phyloP scores from a whole-genome alignment of 192 early-diverging fungal species.

The Rhizophagus clarus region DNA sequence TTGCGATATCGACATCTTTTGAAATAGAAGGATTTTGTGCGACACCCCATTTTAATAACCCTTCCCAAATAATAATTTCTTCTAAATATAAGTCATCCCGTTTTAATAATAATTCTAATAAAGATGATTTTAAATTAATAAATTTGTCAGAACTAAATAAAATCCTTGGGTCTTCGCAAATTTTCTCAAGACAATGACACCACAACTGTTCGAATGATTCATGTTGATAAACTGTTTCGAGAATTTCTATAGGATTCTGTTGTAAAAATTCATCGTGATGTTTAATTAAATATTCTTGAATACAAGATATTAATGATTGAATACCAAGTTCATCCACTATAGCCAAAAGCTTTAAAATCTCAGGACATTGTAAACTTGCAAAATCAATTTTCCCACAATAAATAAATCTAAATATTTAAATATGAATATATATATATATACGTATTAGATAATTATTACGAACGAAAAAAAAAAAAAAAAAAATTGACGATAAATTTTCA shows the following conservation, averaged over 20 bases:
- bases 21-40: not conserved
- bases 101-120: not conserved
- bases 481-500: too few species aligned
- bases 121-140: not conserved
- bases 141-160: conserved; percentile 1
- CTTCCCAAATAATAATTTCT: not conserved
- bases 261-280: not conserved
- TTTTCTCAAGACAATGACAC: not conserved
- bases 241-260: not conserved
- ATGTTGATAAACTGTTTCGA: not conserved
- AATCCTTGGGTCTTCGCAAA: not conserved
- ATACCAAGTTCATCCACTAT: not conserved
- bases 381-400: not conserved
- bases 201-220: not conserved
- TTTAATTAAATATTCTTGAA: not conserved
- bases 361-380: not conserved
- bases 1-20: not conserved
- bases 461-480: too few species aligned
- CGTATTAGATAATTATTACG: too few species aligned
- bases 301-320: not conserved
- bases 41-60: not conserved
- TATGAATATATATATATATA: too few species aligned
- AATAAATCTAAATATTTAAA: not conserved
- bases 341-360: not conserved
- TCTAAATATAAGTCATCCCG: not conserved